phyloP scores from a whole-genome alignment of 495 filamentous ascomycete species.

The Xylaria curta region DNA sequence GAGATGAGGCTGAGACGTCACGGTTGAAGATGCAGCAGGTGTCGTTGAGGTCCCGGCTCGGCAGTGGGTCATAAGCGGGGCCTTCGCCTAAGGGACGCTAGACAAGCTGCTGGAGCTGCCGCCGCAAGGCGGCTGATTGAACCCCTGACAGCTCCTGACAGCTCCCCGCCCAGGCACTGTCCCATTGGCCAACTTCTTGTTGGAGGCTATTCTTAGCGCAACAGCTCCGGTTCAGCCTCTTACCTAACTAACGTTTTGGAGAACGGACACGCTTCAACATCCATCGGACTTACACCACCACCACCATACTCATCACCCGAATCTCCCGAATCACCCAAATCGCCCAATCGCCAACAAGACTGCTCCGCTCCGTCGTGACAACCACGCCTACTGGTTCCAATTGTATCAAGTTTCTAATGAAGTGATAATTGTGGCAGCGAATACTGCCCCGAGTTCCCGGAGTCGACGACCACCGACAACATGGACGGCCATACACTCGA shows the following conservation, averaged over 20 bases:
- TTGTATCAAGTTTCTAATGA: slow-evolving; percentile 32
- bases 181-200: not conserved
- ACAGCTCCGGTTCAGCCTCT: slow-evolving; percentile 15
- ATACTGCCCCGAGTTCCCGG: slow-evolving; percentile 33
- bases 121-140: not conserved
- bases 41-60: not conserved
- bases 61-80: not conserved
- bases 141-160: slow-evolving; percentile 3
- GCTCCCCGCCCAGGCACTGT: not conserved
- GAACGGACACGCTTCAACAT: slow-evolving; percentile 6
- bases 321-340: no score
- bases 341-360: not conserved
- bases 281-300: not conserved
- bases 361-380: not conserved
- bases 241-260: not conserved
- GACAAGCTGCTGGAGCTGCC: not conserved
- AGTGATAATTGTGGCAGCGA: slow-evolving; percentile 36
- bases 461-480: slow-evolving; percentile 27
- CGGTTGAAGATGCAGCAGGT: not conserved
- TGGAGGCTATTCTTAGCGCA: slow-evolving; percentile 10
- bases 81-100: not conserved
- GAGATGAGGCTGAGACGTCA: not conserved
- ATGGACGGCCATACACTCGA: slow-evolving; percentile 31
- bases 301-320: not conserved
- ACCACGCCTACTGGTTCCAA: not conserved